A percentile compares a stretch with the other conserved stretches of the same genome.
These are phyloP conservation scores for Apiospora malaysiana DNA, from an alignment of 2,329 filamentous ascomycete species.

Conservation along the genomic window DNA sequence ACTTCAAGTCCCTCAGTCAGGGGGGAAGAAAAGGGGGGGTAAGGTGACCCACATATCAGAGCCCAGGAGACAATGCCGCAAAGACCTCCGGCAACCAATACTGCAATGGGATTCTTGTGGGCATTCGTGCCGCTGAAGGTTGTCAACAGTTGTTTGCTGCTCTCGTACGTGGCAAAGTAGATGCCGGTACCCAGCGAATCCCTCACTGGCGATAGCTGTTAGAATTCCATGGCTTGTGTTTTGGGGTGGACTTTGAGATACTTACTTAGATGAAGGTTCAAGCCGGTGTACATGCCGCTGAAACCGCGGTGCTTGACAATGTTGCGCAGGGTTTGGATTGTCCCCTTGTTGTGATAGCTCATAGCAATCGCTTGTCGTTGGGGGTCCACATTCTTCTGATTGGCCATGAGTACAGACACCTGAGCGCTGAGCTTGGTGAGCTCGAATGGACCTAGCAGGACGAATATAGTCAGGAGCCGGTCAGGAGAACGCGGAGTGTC, in stretches of 20 bases:
- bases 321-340: constrained; percentile 75
- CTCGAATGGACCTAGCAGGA: constrained; percentile 73
- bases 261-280: constrained; percentile 78
- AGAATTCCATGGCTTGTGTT: constrained; percentile 1
- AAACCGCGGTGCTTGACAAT: constrained; percentile 78
- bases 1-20: not conserved
- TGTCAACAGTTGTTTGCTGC: constrained; percentile 80
- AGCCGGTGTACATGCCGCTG: constrained; percentile 79
- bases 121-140: constrained; percentile 74
- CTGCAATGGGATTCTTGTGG: constrained; percentile 79
- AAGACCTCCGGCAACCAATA: constrained; percentile 78
- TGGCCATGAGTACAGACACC: constrained; percentile 78
- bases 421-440: constrained; percentile 89
- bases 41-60: constrained; percentile 66
- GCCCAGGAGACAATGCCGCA: constrained; percentile 88
- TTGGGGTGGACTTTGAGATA: constrained; percentile 29
- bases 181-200: constrained; percentile 84
- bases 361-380: constrained; percentile 65
- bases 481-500: not conserved
- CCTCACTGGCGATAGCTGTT: constrained; percentile 58
- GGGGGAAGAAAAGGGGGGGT: not conserved
- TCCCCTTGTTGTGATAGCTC: constrained; percentile 80
- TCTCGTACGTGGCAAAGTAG: constrained; percentile 91
- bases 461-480: constrained; percentile 18
- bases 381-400: constrained; percentile 53